phyloP scores from a whole-genome alignment of 805 yeast species.

The Saccharomycopsis oosterbeekiorum region DNA sequence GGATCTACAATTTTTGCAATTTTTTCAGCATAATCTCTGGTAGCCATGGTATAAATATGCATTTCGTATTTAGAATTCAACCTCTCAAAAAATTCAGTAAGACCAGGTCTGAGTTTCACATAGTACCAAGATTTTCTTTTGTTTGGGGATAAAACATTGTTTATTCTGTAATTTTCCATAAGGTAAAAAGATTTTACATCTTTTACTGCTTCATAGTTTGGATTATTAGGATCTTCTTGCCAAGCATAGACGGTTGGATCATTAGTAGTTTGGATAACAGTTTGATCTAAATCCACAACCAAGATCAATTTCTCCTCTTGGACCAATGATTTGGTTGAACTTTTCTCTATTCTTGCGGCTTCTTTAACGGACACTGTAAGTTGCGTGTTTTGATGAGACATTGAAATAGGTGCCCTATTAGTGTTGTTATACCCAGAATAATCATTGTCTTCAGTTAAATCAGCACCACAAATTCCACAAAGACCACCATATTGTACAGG shows the following conservation, averaged over 20 bases:
- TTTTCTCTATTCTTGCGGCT: slow-evolving; percentile 73
- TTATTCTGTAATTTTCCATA: slow-evolving; percentile 39
- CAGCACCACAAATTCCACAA: slow-evolving; percentile 86
- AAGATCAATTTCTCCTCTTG: slow-evolving; percentile 63
- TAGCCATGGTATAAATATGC: slow-evolving; percentile 98
- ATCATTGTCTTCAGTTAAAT: slow-evolving; percentile 63
- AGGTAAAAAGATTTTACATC: slow-evolving; percentile 72
- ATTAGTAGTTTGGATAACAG: slow-evolving; percentile 94
- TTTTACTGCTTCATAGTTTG: slow-evolving; percentile 74
- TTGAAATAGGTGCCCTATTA: slow-evolving; percentile 73
- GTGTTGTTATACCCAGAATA: slow-evolving; percentile 35
- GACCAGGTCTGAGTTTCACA: slow-evolving; percentile 86
- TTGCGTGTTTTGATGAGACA: slow-evolving; percentile 84
- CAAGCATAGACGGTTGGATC: slow-evolving; percentile 97
- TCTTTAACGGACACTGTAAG: slow-evolving; percentile 77
- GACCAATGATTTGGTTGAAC: slow-evolving; percentile 50
- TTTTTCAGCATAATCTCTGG: slow-evolving; percentile 82
- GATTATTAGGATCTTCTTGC: slow-evolving; percentile 78
- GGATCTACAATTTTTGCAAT: slow-evolving; percentile 92
- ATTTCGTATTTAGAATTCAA: slow-evolving; percentile 66
- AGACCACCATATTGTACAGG: slow-evolving; percentile 90
- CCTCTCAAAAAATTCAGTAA: slow-evolving; percentile 57
- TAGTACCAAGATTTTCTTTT: slow-evolving; percentile 70
- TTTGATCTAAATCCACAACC: slow-evolving; percentile 95
- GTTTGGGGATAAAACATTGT: slow-evolving; percentile 27